Base-by-base conservation (phyloP, 805 yeast genomes). In the Candida sakaeoensis region DNA sequence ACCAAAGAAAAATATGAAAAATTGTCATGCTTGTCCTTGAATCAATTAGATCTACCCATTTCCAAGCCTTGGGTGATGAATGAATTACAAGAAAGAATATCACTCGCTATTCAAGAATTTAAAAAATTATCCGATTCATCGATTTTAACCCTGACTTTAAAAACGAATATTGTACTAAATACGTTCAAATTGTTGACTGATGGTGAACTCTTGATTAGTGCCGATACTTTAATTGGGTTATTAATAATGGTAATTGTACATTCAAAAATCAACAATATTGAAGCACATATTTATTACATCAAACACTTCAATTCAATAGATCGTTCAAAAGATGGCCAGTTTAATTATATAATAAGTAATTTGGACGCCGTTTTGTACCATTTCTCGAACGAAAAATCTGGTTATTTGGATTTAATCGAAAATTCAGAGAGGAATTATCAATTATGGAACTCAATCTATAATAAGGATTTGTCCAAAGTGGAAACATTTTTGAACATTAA, bases 331-430 rank as follows among this genome's bases (percentile, higher is more conserved):
- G 69, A 68, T 28, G 96, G 96, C 0, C 66, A 76, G 17, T 57
- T 75, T 22, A 95, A 86, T 8, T 91, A 91, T 55, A 81, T 89
- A 1, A 48, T 88, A 10, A 82, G 95, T 33, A 87, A 95, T 5
- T 66, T 89, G 32, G 95, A 89, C 50, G 95, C 89, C 0, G 95
- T 86, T 0, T 52, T 87, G 7, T 77, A 65, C 41, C 91, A 83
- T 52, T 65, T 88, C 1, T 37, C 56, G 1, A 36, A 41, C 7
- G 60, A 70, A 26, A 17, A 36, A 6, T 39, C 45, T 5, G 57
- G 54, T 8, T 72, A 71, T 34, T 33, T 62, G 7, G 60, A 60
- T 3, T 57, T 83, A 36, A 51, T 61, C 3, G 43, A 50, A 1
- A 53, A 65, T 8, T 77, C 90, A 0, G 54, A 53, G 2, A 53